phyloP scores from a whole-genome alignment of 2,329 filamentous ascomycete genomes.

The Ceratocystis variospora region DNA sequence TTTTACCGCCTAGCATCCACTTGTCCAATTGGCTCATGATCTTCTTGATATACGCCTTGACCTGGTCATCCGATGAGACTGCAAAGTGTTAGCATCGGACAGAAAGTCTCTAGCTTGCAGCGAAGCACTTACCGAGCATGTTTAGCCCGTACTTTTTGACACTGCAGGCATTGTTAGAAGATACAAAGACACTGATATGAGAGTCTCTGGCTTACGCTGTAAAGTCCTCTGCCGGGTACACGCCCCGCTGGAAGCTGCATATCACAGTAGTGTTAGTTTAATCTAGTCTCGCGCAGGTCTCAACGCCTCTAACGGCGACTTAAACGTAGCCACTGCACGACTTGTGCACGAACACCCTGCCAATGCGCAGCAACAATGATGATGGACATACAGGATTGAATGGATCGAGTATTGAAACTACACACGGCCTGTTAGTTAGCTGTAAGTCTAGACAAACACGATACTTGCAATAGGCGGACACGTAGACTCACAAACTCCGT shows the following conservation, averaged over 20 bases:
- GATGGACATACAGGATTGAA: slow-evolving; percentile 61
- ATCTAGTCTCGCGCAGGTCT: not conserved
- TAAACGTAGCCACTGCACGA: not conserved
- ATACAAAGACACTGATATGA: not conserved
- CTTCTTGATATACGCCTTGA: slow-evolving; percentile 98
- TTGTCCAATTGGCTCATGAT: slow-evolving; percentile 96
- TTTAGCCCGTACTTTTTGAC: slow-evolving; percentile 99
- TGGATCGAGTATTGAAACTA: slow-evolving; percentile 97
- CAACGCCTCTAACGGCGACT: not conserved
- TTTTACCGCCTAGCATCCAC: slow-evolving; percentile 96
- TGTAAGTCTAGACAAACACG: not conserved
- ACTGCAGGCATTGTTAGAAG: slow-evolving; percentile 20
- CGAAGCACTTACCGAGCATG: slow-evolving; percentile 57
- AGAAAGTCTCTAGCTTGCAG: not conserved
- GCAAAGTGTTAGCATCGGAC: slow-evolving; percentile 17
- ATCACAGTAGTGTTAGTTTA: not conserved
- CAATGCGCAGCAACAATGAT: not conserved
- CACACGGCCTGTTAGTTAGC: too few relatives aligned
- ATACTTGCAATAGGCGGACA: slow-evolving; percentile 25
- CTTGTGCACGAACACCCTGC: not conserved
- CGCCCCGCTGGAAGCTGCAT: slow-evolving; percentile 64
- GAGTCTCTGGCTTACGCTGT: slow-evolving; percentile 50
- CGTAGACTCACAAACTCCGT: slow-evolving; percentile 80
- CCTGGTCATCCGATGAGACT: slow-evolving; percentile 93
- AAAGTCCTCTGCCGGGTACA: slow-evolving; percentile 92